Evolutionary conservation across 2,329 filamentous ascomycete species (phyloP).

Genomic region (Hawksworthiomyces lignivorus): DNA sequence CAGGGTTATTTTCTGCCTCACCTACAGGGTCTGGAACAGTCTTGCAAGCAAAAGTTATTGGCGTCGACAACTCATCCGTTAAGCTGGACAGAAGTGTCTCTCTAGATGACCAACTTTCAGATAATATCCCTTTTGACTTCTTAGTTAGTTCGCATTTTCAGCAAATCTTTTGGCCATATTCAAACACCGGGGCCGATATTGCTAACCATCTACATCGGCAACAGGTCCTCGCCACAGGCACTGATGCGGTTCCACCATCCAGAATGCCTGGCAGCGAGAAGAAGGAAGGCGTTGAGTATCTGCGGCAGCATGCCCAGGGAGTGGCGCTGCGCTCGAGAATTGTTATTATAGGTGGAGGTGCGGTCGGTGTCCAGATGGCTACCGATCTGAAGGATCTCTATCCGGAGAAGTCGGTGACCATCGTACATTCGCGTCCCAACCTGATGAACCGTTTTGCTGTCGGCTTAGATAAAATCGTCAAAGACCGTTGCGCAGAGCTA

Average conservation of each 20-base stretch:
- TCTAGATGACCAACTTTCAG: constrained; percentile 8
- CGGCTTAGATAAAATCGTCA: constrained; percentile 8
- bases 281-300: constrained; percentile 30
- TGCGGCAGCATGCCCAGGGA: constrained; percentile 36
- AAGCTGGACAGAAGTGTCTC: constrained; percentile 21
- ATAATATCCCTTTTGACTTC: constrained; percentile 43
- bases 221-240: constrained; percentile 49
- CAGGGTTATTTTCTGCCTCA: constrained; percentile 6
- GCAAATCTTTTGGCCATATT: not conserved
- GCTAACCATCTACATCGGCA: too few relatives aligned
- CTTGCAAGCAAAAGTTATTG: constrained; percentile 22
- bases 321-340: constrained; percentile 33
- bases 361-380: constrained; percentile 31
- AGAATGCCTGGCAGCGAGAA: constrained; percentile 39
- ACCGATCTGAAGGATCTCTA: constrained; percentile 31
- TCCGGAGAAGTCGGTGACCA: constrained; percentile 46
- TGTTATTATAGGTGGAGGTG: constrained; percentile 50
- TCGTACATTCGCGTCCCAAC: constrained; percentile 49
- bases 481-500: constrained; percentile 10
- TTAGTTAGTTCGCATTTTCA: too few relatives aligned
- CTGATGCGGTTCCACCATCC: constrained; percentile 36
- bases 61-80: constrained; percentile 29
- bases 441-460: constrained; percentile 24
- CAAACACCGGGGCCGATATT: too few relatives aligned
- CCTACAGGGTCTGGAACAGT: constrained; percentile 27